Base-by-base conservation (phyloP, 441 rosid species). In the Sinapis alba region DNA sequence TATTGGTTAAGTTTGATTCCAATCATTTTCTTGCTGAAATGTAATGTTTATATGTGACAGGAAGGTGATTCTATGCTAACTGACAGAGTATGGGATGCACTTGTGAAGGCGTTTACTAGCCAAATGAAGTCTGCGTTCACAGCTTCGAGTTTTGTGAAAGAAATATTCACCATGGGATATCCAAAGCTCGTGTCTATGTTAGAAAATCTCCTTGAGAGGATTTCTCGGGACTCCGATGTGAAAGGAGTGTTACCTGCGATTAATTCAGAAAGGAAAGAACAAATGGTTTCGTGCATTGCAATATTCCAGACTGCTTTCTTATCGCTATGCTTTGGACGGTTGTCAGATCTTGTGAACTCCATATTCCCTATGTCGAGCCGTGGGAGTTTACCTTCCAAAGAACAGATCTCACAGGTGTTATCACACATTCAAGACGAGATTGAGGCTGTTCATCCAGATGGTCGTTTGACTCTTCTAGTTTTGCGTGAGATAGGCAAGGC, bases 71-170 rank as follows among this genome's bases (percentile, higher is more conserved):
- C 86, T 68, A 75, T 94, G 90, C 71, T 90, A 77, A 89, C 98
- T 0, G 97, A 90, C 78, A 84, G 97, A 76, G 95, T 96, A 50
- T 96, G 99, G 99, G 99, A 92, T 80, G 97, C 98, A 43, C 80
- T 94, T 70, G 93, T 93, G 80, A 94, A 94, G 80, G 90, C 95
- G 16, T 92, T 94, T 86, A 86, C 96, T 12, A 87, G 69, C 76
- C 99, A 94, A 78, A 89, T 93, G 96, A 96, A 94, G 79, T 90
- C 97, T 74, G 94, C 96, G 69, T 96, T 86, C 83, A 90, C 98
- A 38, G 98, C 98, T 26, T 96, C 99, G 76, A 94, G 97, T 83
- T 96, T 92, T 82, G 98, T 96, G 12, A 96, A 94, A 84, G 98
- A 96, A 76, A 87, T 90, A 76, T 90, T 96, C 77, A 92, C 98